phyloP scores from a whole-genome alignment of 345 rosid species.

The Acer negundo region DNA sequence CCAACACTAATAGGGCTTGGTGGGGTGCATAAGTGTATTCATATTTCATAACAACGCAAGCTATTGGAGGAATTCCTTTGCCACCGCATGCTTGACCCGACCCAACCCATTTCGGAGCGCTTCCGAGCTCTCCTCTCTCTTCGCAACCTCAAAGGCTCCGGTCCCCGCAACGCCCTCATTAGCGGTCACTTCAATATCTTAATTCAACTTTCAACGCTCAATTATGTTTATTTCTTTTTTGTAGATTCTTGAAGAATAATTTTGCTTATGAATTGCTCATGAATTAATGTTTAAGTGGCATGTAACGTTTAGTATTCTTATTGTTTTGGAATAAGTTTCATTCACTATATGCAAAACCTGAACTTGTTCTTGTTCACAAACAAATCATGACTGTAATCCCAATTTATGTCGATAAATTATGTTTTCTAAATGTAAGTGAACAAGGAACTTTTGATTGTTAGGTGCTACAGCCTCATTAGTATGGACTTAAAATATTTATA shows the following conservation, averaged over 20 bases:
- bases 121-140: slow-evolving; percentile 92
- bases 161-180: slow-evolving; percentile 75
- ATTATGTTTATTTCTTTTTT: neutral
- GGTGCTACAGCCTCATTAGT: neutral
- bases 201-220: neutral
- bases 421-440: neutral
- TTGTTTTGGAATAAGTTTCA: neutral
- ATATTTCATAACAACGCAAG: too few relatives aligned
- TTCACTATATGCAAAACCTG: neutral
- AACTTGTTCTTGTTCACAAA: neutral
- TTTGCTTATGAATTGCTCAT: neutral
- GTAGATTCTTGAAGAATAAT: neutral
- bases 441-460: neutral
- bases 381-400: neutral
- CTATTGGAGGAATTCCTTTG: slow-evolving; percentile 71
- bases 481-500: neutral
- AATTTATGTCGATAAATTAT: neutral
- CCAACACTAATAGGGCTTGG: too few relatives aligned
- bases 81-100: slow-evolving; percentile 57
- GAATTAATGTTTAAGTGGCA: neutral
- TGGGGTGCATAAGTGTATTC: too few relatives aligned
- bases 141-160: slow-evolving; percentile 90
- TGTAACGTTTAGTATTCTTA: neutral
- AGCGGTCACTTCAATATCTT: slow-evolving; percentile 33
- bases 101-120: slow-evolving; percentile 76